Base-by-base conservation (phyloP, 140 eudicot genomes). In the Stevia rebaudiana region DNA sequence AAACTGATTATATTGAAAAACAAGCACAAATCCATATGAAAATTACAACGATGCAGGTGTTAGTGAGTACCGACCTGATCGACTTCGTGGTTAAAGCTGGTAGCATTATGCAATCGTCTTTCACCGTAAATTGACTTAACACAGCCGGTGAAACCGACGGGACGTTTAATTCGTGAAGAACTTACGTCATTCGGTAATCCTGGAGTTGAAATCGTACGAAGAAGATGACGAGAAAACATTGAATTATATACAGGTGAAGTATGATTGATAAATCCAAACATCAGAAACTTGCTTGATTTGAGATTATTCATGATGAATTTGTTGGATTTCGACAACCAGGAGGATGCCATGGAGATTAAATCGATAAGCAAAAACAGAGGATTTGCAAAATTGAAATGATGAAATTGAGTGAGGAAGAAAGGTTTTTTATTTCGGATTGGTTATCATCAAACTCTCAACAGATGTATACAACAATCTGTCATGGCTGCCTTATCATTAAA, bases 251-350 rank as follows among this genome's bases (percentile, higher is more conserved):
- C 15, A 21, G 58, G 43, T 37, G 57, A 70, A 17, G 68, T 11
- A 33, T 43, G 62, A 24, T 50, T 63, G 55, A 25, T 63, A 42
- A 31, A 13, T 19, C 46, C 18, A 3, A 36, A 53, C 46, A 33
- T 37, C 21, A 63, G 56, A 46, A 47, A 9, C 50, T 39, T 63
- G 12, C 4, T 70, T 28, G 39, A 55, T 23, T 76, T 63, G 63
- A 70, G 68, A 24, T 33, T 56, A 2, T 39, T 55, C 30, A 6
- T 63, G 63, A 76, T 56, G 15, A 41, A 16, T 21, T 46, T 22
- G 28, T 48, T 71, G 28, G 81, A 71, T 71, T 71, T 71, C 16
- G 70, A 59, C 23, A 76, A 76, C 33, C 0, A 63, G 28, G 53
- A 44, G 24, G 72, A 17, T 3, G 77, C 77, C 81, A 76, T 76